These are phyloP conservation scores for Brassica hybrid DNA, from an alignment of 441 rosid genomes.

Conservation along the genomic window DNA sequence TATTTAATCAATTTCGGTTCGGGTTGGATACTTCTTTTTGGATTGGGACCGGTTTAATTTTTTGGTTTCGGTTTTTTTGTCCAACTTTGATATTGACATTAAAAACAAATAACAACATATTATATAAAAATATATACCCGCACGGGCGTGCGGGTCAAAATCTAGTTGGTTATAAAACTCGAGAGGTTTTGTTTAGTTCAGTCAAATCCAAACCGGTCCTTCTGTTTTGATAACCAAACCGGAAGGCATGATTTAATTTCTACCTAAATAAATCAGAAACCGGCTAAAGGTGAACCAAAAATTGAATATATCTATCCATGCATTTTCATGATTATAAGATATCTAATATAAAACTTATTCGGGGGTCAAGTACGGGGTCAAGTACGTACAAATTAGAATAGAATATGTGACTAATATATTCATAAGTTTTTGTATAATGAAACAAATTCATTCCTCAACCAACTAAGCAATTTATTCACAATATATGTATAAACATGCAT, in stretches of 20 bases:
- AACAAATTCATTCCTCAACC: constrained; percentile 27
- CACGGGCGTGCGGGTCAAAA: too few species aligned
- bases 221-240: constrained; percentile 13
- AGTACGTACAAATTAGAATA: constrained; percentile 12
- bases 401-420: constrained; percentile 16
- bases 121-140: too few species aligned
- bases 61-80: too few species aligned
- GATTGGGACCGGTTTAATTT: too few species aligned
- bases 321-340: constrained; percentile 29
- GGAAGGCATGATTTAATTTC: constrained; percentile 6
- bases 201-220: not conserved
- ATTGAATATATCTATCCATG: constrained; percentile 5
- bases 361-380: constrained; percentile 36
- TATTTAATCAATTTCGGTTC: too few species aligned
- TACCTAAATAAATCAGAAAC: constrained; percentile 3
- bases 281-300: constrained; percentile 9
- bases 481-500: constrained; percentile 26
- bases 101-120: too few species aligned
- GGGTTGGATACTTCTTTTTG: too few species aligned
- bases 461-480: constrained; percentile 28
- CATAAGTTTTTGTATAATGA: not conserved
- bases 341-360: not conserved
- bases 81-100: too few species aligned
- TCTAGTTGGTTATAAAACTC: constrained; percentile 16
- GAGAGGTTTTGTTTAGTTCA: constrained; percentile 3